Conservation (phyloP, 768 basidiomycete species). For the Mycena leptocephala region DNA sequence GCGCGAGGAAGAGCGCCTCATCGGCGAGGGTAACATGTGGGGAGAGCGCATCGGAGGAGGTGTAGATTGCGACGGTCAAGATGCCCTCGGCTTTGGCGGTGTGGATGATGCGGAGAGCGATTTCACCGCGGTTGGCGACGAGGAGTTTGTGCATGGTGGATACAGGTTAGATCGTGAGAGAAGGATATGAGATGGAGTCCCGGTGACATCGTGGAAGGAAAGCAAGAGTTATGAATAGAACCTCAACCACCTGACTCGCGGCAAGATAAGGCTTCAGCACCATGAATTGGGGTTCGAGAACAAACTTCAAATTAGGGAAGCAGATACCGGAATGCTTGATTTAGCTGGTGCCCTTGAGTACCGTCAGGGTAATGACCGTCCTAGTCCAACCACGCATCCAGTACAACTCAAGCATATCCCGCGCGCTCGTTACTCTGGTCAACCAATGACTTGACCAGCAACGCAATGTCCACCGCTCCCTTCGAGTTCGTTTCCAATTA, state of each 20-base stretch:
- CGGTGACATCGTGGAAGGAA: neutral
- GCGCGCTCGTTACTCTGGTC: conserved; percentile 65
- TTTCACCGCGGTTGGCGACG: conserved; percentile 83
- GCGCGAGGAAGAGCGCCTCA: conserved; percentile 53
- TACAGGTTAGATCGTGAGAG: neutral
- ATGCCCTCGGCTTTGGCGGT: conserved; percentile 70
- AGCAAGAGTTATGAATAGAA: conserved; percentile 10
- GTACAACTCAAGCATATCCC: conserved; percentile 40
- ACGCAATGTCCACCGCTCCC: conserved; percentile 70
- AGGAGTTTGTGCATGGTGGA: conserved; percentile 65
- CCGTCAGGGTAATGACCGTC: too few species aligned
- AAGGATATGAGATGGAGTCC: too few species aligned
- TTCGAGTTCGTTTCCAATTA: conserved; percentile 32
- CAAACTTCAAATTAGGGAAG: neutral
- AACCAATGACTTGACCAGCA: conserved; percentile 68
- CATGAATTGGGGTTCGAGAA: neutral
- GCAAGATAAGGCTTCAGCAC: conserved; percentile 12
- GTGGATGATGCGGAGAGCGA: conserved; percentile 75
- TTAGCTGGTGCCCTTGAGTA: too few species aligned
- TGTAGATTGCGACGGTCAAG: conserved; percentile 72
- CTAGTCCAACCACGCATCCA: neutral
- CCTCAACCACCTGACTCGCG: neutral
- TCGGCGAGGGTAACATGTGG: conserved; percentile 74
- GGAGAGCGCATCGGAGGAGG: conserved; percentile 69
- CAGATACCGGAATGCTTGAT: too few species aligned